A percentile compares a stretch with the other conserved stretches of the same genome.
Evolutionary conservation across 1,139 yeast species (phyloP).

Genomic region (Eremothecium coryli): DNA sequence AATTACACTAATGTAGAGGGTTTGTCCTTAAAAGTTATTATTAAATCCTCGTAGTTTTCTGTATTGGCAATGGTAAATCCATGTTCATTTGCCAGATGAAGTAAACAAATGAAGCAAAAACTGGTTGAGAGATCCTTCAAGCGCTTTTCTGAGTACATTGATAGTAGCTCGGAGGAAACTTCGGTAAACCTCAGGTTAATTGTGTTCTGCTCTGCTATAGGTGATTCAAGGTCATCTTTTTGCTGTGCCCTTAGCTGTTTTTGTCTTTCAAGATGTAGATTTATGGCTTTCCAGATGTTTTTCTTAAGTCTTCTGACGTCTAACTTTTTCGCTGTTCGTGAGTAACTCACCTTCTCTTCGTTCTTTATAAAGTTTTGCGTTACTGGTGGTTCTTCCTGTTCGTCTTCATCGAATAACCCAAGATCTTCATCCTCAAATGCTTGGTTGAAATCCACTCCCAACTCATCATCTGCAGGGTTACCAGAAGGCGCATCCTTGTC

Average conservation of each 20-base stretch:
- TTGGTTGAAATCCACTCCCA: conserved; percentile 36
- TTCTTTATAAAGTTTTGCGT: conserved; percentile 11
- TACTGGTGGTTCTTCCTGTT: conserved; percentile 10
- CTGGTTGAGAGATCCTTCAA: conserved; percentile 71
- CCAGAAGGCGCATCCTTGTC: too few relatives aligned
- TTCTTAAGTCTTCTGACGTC: conserved; percentile 74
- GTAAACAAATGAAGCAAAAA: conserved; percentile 73
- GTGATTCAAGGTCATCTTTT: not conserved
- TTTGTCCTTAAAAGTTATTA: conserved; percentile 4
- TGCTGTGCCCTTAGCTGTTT: conserved; percentile 6
- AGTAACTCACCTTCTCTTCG: conserved; percentile 56
- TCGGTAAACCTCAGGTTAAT: conserved; percentile 28
- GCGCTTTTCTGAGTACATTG: conserved; percentile 43
- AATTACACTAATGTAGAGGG: too few relatives aligned
- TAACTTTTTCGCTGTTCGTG: conserved; percentile 76
- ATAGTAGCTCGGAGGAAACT: conserved; percentile 42
- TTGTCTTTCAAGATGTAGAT: conserved; percentile 13
- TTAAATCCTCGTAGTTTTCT: conserved; percentile 48
- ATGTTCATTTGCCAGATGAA: conserved; percentile 86
- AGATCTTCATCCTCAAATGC: conserved; percentile 36
- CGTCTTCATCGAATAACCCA: conserved; percentile 16
- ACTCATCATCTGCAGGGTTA: conserved; percentile 17
- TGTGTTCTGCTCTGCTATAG: not conserved
- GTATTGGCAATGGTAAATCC: conserved; percentile 57
- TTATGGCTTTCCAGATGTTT: conserved; percentile 64